These are phyloP conservation scores for Phyllosticta capitalensis DNA, from an alignment of 2,329 filamentous ascomycete genomes.

Conservation along the genomic window DNA sequence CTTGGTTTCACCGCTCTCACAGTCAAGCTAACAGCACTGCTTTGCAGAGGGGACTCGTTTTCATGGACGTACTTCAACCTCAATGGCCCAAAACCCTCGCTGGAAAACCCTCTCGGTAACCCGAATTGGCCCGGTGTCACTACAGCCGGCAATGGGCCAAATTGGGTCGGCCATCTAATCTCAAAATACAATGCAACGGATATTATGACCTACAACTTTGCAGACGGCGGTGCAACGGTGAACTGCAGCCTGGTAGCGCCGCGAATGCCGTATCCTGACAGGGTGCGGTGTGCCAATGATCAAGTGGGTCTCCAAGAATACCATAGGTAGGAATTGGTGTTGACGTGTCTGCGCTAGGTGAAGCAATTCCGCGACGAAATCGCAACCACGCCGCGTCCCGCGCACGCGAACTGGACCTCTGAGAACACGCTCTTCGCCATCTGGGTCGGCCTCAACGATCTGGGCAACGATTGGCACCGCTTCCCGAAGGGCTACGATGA, in stretches of 20 bases:
- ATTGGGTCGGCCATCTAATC: conserved; percentile 16
- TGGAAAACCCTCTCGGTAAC: conserved; percentile 17
- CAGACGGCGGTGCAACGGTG: conserved; percentile 17
- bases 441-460: conserved; percentile 18
- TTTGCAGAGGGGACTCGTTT: conserved; percentile 17
- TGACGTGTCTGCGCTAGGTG: conserved; percentile 8
- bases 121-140: conserved; percentile 16
- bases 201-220: conserved; percentile 16
- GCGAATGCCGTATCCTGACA: conserved; percentile 1
- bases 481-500: background rate
- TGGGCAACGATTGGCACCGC: conserved; percentile 13
- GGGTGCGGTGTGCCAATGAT: background rate
- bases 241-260: conserved; percentile 16
- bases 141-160: conserved; percentile 14
- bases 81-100: conserved; percentile 13
- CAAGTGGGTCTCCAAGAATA: background rate
- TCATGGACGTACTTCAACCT: conserved; percentile 16
- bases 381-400: background rate
- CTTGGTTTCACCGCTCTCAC: background rate
- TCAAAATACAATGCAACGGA: conserved; percentile 13
- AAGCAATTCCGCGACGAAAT: conserved; percentile 14
- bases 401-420: conserved; percentile 14
- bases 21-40: background rate
- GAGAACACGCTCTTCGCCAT: conserved; percentile 14
- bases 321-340: background rate